These are phyloP conservation scores for Monilinia fructicola DNA, from an alignment of 2,329 filamentous ascomycete genomes.

Conservation along the genomic window DNA sequence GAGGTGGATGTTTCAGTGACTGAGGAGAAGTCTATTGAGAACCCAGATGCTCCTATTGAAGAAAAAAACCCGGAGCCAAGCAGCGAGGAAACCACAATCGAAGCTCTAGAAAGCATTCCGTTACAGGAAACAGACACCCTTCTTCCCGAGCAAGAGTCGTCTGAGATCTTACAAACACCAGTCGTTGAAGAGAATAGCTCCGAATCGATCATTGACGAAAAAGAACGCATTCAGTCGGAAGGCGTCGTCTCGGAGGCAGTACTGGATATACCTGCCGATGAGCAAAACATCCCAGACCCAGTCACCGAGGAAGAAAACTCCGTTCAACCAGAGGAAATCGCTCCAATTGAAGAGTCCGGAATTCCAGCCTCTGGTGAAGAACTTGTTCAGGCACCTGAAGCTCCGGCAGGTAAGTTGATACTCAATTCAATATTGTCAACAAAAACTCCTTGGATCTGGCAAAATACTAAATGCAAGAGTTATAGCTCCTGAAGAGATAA, in stretches of 20 bases:
- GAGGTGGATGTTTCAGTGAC: neutral
- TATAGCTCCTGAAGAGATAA: neutral
- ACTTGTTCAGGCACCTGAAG: neutral
- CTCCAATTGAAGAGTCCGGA: neutral
- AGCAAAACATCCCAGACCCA: neutral
- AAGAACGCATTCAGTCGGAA: neutral
- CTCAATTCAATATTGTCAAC: neutral
- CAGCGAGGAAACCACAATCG: neutral
- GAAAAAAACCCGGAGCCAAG: neutral
- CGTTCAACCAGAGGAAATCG: neutral
- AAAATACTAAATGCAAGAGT: neutral
- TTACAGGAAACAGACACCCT: neutral
- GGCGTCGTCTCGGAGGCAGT: neutral
- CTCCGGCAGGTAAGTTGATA: neutral
- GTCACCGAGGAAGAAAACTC: neutral
- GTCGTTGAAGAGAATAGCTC: neutral
- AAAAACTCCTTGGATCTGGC: neutral
- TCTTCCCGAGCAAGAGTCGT: neutral
- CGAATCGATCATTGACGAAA: neutral
- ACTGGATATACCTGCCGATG: neutral
- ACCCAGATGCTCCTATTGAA: neutral
- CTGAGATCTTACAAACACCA: neutral
- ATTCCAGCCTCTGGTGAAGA: neutral
- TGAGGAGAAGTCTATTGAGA: neutral
- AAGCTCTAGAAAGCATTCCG: neutral